These are phyloP conservation scores for Monilinia polystroma DNA, from an alignment of 2,329 filamentous ascomycete genomes.

Conservation along the genomic window DNA sequence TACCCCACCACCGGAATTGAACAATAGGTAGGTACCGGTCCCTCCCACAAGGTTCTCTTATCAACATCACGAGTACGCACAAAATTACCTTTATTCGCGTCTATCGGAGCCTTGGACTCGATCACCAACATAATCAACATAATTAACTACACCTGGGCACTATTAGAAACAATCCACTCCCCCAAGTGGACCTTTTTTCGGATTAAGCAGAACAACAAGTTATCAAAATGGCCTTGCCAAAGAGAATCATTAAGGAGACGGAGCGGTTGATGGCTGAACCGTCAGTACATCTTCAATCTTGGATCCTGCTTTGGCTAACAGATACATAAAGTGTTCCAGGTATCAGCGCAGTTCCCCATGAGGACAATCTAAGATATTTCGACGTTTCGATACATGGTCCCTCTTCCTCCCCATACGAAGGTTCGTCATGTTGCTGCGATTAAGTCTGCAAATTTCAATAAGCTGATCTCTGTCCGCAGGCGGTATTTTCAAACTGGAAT, in stretches of 20 bases:
- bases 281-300: conserved; percentile 52
- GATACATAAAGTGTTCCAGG: conserved; percentile 71
- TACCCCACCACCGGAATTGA: conserved; percentile 16
- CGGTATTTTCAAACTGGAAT: conserved; percentile 92
- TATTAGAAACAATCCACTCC: background rate
- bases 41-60: conserved; percentile 16
- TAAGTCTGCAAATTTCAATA: background rate
- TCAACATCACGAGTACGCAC: conserved; percentile 18
- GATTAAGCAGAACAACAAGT: conserved; percentile 1
- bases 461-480: conserved; percentile 32
- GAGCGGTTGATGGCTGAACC: conserved; percentile 95
- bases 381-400: conserved; percentile 96
- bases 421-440: conserved; percentile 47
- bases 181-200: background rate
- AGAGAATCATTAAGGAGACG: conserved; percentile 98
- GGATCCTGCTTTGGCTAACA: conserved; percentile 24
- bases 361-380: conserved; percentile 97
- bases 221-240: conserved; percentile 69
- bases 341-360: conserved; percentile 92
- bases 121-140: background rate
- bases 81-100: background rate
- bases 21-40: conserved; percentile 8
- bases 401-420: conserved; percentile 90
- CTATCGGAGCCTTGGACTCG: conserved; percentile 7
- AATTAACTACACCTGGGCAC: background rate